Evolutionary conservation across 1,284 basidiomycete species (phyloP).

Genomic region (Gymnopus androsaceus): DNA sequence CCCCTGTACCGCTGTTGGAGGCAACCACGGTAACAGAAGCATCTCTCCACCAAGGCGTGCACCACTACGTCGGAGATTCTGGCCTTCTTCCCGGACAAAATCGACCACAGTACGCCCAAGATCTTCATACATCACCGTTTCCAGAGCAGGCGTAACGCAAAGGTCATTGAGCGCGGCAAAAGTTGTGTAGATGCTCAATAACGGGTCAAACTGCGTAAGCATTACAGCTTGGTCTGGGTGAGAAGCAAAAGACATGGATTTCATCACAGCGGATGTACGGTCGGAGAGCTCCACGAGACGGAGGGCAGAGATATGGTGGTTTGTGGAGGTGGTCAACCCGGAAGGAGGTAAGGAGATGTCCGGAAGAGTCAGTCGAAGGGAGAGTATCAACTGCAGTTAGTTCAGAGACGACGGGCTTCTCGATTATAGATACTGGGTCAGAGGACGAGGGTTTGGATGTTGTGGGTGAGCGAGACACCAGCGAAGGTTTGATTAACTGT

Average conservation of each 20-base stretch:
- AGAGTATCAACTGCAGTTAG: background rate
- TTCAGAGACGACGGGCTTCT: background rate
- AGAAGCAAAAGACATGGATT: conserved; percentile 52
- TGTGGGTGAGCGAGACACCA: background rate
- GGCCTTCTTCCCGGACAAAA: conserved; percentile 51
- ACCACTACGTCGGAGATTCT: background rate
- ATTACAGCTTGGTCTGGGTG: conserved; percentile 54
- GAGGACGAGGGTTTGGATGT: background rate
- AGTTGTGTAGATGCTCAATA: conserved; percentile 83
- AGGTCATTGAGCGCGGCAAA: conserved; percentile 81
- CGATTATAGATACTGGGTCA: background rate
- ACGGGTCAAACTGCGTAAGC: conserved; percentile 73
- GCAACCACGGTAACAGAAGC: conserved; percentile 83
- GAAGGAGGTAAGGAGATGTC: conserved; percentile 21
- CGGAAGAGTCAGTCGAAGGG: conserved; percentile 15
- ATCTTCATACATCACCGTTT: conserved; percentile 68
- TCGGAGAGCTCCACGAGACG: conserved; percentile 90
- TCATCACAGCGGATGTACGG: conserved; percentile 88
- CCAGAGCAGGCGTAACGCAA: conserved; percentile 67
- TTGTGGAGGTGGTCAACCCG: conserved; percentile 40
- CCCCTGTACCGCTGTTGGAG: conserved; percentile 24
- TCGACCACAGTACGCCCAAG: conserved; percentile 69
- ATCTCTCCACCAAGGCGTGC: conserved; percentile 61
- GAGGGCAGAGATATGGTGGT: conserved; percentile 47
- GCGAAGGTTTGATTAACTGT: conserved; percentile 58